Evolutionary conservation across 2,329 filamentous ascomycete genomes (phyloP), one percentile per base, ranked within the genome.

Genomic region (Cladophialophora yegresii): DNA sequence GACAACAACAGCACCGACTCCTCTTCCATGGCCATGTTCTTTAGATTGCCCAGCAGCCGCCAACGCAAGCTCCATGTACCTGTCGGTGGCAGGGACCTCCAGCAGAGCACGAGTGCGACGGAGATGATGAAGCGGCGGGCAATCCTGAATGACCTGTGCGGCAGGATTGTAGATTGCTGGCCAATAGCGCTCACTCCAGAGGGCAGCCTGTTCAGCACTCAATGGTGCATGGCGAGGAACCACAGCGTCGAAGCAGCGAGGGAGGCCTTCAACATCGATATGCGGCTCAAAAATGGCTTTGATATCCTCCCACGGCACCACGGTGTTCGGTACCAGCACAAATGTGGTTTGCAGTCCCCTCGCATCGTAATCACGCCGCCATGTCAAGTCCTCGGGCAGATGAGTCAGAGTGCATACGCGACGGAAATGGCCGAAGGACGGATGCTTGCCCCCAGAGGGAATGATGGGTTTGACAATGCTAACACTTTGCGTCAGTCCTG

Each of bases 91-190:
- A 23, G 77, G 77, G 1, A 74, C 76, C 33, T 75, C 71, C 16
- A 81, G 75, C 4, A 73, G 74, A 7, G 76, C 71, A 45, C 73
- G 74, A 0, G 73, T 72, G 5, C 72, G 72, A 33, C 65, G 71
- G 5, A 81, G 71, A 4, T 76, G 72, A 54, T 77, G 74, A 2
- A 74, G 74, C 3, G 79, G 78, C 2, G 79, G 79, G 0, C 78
- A 77, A 67, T 79, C 72, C 54, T 75, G 75, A 32, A 77, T 71
- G n/a, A 77, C 73, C 8, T 78, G 77, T 7, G 78, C 75, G 4
- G 79, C 77, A 22, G 79, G 77, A 67, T 81, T 81, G 72, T 74
- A 81, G 10, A 73, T 71, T 33, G 78, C 76, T 0, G 79, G 79
- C 79, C 79, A 81, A 50, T 77, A 71, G 12, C 67, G 75, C 23